Conservation (phyloP, 257 asterid genomes). For the Jacaranda mimosifolia region DNA sequence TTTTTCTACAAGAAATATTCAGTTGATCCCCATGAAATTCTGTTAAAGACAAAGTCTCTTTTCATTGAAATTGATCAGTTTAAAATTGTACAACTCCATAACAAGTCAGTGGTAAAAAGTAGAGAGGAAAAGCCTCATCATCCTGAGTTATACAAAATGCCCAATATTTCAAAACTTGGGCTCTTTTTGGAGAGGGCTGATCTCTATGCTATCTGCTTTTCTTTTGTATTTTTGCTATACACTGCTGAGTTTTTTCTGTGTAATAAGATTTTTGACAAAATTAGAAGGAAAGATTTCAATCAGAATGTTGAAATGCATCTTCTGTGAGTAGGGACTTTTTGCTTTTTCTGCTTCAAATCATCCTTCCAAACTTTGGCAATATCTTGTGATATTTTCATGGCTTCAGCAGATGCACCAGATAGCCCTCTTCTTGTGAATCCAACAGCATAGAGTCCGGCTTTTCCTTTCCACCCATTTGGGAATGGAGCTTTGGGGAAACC, state of each 20-base stretch:
- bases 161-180: conserved; percentile 64
- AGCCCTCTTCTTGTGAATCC: conserved; percentile 96
- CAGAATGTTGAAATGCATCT: conserved; percentile 81
- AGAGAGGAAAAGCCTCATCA: conserved; percentile 57
- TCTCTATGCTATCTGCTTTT: conserved; percentile 49
- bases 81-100: conserved; percentile 45
- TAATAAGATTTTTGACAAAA: conserved; percentile 16
- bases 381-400: conserved; percentile 72
- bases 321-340: conserved; percentile 77
- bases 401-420: conserved; percentile 87
- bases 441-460: conserved; percentile 77
- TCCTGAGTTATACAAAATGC: conserved; percentile 56
- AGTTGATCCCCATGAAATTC: too few species aligned
- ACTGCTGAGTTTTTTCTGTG: conserved; percentile 9
- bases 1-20: background rate
- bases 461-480: conserved; percentile 89
- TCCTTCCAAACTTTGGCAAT: conserved; percentile 79
- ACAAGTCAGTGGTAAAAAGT: conserved; percentile 39
- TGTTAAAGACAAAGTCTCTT: background rate
- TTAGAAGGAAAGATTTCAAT: conserved; percentile 33
- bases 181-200: conserved; percentile 67
- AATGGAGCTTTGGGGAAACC: conserved; percentile 75
- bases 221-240: conserved; percentile 19
- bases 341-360: conserved; percentile 70
- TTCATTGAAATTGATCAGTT: conserved; percentile 33